phyloP scores from a whole-genome alignment of 2,329 filamentous ascomycete species.

The Diaporthe batatas region DNA sequence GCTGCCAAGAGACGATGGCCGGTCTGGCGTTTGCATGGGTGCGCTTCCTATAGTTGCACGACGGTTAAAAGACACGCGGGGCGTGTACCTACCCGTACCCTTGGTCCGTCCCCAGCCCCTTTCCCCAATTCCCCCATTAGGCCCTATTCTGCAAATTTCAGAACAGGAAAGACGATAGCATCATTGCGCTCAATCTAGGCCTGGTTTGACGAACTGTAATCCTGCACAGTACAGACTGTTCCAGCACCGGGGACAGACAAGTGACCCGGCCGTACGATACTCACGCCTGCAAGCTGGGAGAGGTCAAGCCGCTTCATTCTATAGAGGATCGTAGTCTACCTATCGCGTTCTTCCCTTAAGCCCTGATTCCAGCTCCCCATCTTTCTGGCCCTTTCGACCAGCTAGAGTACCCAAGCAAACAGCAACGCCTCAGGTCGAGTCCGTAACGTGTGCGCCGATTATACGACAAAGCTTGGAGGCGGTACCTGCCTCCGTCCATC shows the following conservation, averaged over 20 bases:
- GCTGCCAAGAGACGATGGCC: conserved; percentile 6
- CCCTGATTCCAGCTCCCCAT: conserved; percentile 22
- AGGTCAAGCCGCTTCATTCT: conserved; percentile 32
- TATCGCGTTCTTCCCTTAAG: conserved; percentile 31
- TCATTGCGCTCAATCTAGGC: not conserved
- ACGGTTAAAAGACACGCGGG: conserved; percentile 4
- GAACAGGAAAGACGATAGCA: not conserved
- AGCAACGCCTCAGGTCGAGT: conserved; percentile 37
- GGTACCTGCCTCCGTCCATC: conserved; percentile 24
- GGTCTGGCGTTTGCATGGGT: conserved; percentile 3
- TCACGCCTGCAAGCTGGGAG: conserved; percentile 8
- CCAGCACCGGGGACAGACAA: not conserved
- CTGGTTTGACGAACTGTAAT: not conserved
- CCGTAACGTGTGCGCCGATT: conserved; percentile 35
- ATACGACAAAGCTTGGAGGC: conserved; percentile 33
- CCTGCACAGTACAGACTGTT: not conserved
- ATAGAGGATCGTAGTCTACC: conserved; percentile 38
- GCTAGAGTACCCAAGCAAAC: conserved; percentile 33
- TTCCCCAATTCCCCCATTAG: not conserved
- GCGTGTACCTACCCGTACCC: conserved; percentile 18
- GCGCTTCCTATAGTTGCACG: conserved; percentile 17
- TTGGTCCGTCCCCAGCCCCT: conserved; percentile 1
- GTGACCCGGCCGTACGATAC: not conserved
- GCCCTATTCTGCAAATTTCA: not conserved
- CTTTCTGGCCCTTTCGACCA: conserved; percentile 19